Percentiles rank a stretch among this genome's conserved stretches.
These are phyloP conservation scores for Mycosphaerella sp. DNA, from an alignment of 2,329 filamentous ascomycete species.

Conservation along the genomic window DNA sequence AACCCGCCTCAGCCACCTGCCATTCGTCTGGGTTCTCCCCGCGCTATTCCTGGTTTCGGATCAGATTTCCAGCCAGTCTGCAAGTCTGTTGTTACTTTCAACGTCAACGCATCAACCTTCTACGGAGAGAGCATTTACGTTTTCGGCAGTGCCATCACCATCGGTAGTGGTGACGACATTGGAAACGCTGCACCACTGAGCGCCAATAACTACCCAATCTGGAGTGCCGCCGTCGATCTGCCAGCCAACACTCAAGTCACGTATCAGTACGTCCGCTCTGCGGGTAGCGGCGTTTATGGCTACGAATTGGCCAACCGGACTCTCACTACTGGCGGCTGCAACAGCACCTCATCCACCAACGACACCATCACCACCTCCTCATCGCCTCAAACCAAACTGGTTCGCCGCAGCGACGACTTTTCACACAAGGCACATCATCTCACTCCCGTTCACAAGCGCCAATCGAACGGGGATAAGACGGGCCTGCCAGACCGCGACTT, in stretches of 20 bases:
- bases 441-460: slow-evolving; percentile 17
- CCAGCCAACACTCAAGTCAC: slow-evolving; percentile 30
- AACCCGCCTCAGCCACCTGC: slow-evolving; percentile 58
- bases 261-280: slow-evolving; percentile 32
- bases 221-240: slow-evolving; percentile 32
- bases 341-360: slow-evolving; percentile 22
- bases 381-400: slow-evolving; percentile 24
- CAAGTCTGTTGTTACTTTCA: slow-evolving; percentile 31
- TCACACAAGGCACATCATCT: slow-evolving; percentile 13
- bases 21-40: slow-evolving; percentile 54
- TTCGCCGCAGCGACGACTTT: slow-evolving; percentile 18
- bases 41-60: slow-evolving; percentile 63
- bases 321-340: slow-evolving; percentile 30
- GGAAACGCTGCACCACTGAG: slow-evolving; percentile 27
- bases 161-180: slow-evolving; percentile 27
- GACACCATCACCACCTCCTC: slow-evolving; percentile 32
- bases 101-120: slow-evolving; percentile 32
- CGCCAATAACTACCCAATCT: slow-evolving; percentile 33
- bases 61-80: slow-evolving; percentile 57
- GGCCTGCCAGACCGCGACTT: slow-evolving; percentile 60
- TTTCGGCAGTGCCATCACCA: slow-evolving; percentile 31
- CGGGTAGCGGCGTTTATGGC: slow-evolving; percentile 31
- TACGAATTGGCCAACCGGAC: slow-evolving; percentile 32
- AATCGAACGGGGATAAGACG: slow-evolving; percentile 27
- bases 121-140: slow-evolving; percentile 34